phyloP scores from a whole-genome alignment of 2,329 filamentous ascomycete genomes.

The Incumbomyces delicatus region DNA sequence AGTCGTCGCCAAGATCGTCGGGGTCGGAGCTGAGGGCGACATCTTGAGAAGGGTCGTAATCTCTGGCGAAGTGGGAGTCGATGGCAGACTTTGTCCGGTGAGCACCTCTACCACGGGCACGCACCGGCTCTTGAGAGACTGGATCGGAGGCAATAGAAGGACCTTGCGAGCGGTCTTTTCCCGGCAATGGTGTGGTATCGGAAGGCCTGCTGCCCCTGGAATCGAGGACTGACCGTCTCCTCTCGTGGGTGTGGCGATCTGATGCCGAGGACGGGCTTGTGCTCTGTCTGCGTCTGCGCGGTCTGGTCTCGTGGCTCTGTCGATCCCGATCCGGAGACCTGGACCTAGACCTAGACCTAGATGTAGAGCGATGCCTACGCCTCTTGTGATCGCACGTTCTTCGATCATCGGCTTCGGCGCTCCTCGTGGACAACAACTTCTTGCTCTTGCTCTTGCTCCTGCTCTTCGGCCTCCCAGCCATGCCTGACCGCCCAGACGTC shows the following conservation, averaged over 20 bases:
- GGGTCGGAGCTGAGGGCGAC: slow-evolving; percentile 28
- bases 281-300: not conserved
- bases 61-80: slow-evolving; percentile 66
- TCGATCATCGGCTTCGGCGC: not conserved
- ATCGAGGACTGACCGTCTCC: not conserved
- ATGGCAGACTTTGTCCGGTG: slow-evolving; percentile 45
- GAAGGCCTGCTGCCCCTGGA: not conserved
- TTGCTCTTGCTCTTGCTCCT: not conserved
- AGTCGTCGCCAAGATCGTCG: slow-evolving; percentile 53
- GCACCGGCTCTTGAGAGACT: slow-evolving; percentile 55
- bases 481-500: slow-evolving; percentile 10
- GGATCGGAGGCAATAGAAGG: slow-evolving; percentile 52
- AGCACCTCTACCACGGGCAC: slow-evolving; percentile 61
- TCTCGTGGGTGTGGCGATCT: not conserved
- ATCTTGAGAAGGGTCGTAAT: slow-evolving; percentile 46
- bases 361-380: not conserved
- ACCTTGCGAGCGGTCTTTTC: not conserved
- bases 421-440: not conserved
- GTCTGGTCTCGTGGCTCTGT: not conserved
- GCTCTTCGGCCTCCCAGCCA: slow-evolving; percentile 11
- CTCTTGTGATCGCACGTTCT: not conserved
- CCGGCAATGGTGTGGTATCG: not conserved
- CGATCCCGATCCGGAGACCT: not conserved
- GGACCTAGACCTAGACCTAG: not conserved
- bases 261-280: not conserved